Evolutionary conservation across 2,329 filamentous ascomycete genomes (phyloP).

Genomic region (Coniella vitis): DNA sequence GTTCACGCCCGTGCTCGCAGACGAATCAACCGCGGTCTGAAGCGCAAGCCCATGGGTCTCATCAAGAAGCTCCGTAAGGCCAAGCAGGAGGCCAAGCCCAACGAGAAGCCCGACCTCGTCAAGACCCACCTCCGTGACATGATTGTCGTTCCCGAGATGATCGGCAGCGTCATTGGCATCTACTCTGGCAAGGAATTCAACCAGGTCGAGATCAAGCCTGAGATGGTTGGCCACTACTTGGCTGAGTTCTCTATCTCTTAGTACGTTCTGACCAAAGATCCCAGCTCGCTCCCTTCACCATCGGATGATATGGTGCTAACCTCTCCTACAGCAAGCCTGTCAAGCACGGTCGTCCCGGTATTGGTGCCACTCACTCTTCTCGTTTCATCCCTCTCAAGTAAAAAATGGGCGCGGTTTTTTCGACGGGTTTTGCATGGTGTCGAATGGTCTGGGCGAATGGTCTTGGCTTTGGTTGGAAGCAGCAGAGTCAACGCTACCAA

Average conservation of each 20-base stretch:
- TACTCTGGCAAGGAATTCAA: constrained; percentile 99
- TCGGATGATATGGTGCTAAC: constrained; percentile 38
- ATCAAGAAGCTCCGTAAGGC: constrained; percentile 99
- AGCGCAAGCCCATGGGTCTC: constrained; percentile 99
- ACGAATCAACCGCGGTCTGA: constrained; percentile 98
- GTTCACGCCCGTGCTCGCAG: constrained; percentile 97
- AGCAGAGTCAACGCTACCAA: constrained; percentile 34
- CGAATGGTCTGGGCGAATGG: constrained; percentile 44
- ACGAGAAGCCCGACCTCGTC: constrained; percentile 99
- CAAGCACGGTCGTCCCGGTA: constrained; percentile 99
- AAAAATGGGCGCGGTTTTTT: constrained; percentile 36
- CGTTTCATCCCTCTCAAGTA: constrained; percentile 99
- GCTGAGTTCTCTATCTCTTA: constrained; percentile 99
- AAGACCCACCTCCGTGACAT: constrained; percentile 99
- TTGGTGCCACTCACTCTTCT: constrained; percentile 99
- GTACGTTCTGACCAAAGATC: constrained; percentile 50
- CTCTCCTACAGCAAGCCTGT: constrained; percentile 75
- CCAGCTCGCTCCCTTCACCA: neutral
- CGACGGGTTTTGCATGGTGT: neutral
- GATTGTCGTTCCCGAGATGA: constrained; percentile 99
- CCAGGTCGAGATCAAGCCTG: constrained; percentile 99
- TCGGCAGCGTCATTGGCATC: constrained; percentile 95
- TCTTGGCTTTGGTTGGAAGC: constrained; percentile 46
- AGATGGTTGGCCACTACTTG: constrained; percentile 99
- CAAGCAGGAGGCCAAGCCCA: constrained; percentile 97